Evolutionary conservation across 1,284 basidiomycete genomes (phyloP), one percentile per base, ranked within the genome.

Genomic region (Ganoderma multipileum): DNA sequence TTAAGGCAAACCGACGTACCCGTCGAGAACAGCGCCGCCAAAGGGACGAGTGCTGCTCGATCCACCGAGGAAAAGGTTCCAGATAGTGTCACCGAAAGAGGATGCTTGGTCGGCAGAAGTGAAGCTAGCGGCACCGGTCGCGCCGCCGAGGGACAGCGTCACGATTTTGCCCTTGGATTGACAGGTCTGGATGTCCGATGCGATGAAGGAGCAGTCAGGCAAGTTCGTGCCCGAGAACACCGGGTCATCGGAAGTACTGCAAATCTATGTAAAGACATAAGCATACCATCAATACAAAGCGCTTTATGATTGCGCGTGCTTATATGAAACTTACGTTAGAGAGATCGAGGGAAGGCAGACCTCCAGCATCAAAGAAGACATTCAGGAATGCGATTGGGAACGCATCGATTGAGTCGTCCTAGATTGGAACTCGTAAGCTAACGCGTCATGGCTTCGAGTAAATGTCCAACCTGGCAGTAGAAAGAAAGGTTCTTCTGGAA

Each of bases 31-130:
- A 1, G 87, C 89, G 55, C 78, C 73, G 18, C 90, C 90, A 72
- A 91, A 91, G 0, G 90, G 90, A 66, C 90, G 81, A 1, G 84
- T 84, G 23, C 78, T 78, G 72, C 84, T 86, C 1, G 83, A 81
- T 3, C 88, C 90, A 14, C 88, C 90, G 18, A 92, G 82, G 80
- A 91, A 91, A 16, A 88, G 67, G 75, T 91, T 83, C 90, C 91
- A 92, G 61, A 92, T 84, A 0, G 83, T 85, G 64, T 87, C 79
- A 0, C 87, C 89, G 68, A 89, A 91, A 1, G 77, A 76, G 44
- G 78, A 69, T 0, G 84, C 90, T 72, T 89, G 83, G 0, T 83
- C 76, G 65, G 88, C 87, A n/a, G 83, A 86, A 42, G 79, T 76
- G 76, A 91, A 90, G 28, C 78, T 77, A 2, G 82, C 84, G 11